Evolutionary conservation across 192 early-diverging fungal genomes (phyloP).

Genomic region (Thamnidium elegans): DNA sequence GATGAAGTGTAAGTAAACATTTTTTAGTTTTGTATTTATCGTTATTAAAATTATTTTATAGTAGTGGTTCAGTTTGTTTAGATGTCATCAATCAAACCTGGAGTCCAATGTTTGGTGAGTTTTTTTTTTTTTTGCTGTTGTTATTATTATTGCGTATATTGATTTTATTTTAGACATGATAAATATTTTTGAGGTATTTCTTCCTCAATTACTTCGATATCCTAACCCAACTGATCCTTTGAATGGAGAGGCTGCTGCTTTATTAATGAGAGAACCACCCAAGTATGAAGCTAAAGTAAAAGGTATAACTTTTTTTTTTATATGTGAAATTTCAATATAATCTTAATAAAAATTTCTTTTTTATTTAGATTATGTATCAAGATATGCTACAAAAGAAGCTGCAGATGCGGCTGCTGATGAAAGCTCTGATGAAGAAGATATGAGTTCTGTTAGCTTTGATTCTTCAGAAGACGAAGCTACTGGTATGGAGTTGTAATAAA

Average conservation of each 20-base stretch:
- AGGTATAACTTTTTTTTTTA: conserved; percentile 46
- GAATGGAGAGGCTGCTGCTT: conserved; percentile 97
- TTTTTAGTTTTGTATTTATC: neutral
- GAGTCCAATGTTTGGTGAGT: conserved; percentile 97
- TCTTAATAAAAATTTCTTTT: too few species aligned
- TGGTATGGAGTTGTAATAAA: conserved; percentile 71
- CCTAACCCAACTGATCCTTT: conserved; percentile 99
- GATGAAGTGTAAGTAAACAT: conserved; percentile 80
- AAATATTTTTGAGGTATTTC: conserved; percentile 98
- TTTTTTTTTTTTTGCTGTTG: too few species aligned
- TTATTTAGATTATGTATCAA: conserved; percentile 69
- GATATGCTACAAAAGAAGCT: conserved; percentile 84
- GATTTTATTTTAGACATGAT: conserved; percentile 75
- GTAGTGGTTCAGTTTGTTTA: conserved; percentile 96
- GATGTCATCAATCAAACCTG: conserved; percentile 99
- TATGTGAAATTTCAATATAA: neutral
- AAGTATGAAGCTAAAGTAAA: conserved; percentile 93
- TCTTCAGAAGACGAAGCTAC: conserved; percentile 79
- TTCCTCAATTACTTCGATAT: conserved; percentile 96
- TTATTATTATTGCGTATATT: too few species aligned
- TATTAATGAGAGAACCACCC: conserved; percentile 91
- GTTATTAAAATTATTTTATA: conserved; percentile 30
- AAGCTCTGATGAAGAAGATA: conserved; percentile 66
- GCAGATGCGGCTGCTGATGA: conserved; percentile 74
- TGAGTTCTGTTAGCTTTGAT: conserved; percentile 80